These are phyloP conservation scores for Coleophoma cylindrospora DNA, from an alignment of 2,329 filamentous ascomycete genomes.

Conservation along the genomic window DNA sequence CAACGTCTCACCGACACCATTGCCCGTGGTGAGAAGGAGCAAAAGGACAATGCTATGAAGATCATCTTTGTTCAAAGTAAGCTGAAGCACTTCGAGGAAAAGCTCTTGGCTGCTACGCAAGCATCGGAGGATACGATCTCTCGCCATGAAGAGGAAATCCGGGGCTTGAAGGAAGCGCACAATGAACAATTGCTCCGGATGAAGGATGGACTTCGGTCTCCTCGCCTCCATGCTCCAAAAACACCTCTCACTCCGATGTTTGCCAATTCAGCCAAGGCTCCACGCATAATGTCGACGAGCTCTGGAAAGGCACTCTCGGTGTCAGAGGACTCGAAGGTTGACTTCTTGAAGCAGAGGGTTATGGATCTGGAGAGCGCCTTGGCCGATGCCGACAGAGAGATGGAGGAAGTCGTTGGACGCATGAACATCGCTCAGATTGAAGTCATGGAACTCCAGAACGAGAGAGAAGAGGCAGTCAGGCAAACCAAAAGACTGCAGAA, in stretches of 20 bases:
- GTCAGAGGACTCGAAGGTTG: slow-evolving; percentile 68
- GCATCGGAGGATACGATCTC: slow-evolving; percentile 79
- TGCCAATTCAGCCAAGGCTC: slow-evolving; percentile 42
- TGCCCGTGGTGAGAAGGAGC: slow-evolving; percentile 76
- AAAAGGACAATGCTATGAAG: slow-evolving; percentile 71
- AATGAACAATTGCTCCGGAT: slow-evolving; percentile 73
- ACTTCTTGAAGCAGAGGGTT: slow-evolving; percentile 72
- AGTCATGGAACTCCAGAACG: slow-evolving; percentile 71
- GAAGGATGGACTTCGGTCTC: slow-evolving; percentile 46
- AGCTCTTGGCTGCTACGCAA: slow-evolving; percentile 76
- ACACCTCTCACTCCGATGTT: slow-evolving; percentile 60
- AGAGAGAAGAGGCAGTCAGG: slow-evolving; percentile 68
- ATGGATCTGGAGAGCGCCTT: slow-evolving; percentile 81
- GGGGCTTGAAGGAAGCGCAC: slow-evolving; percentile 69
- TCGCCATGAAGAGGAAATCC: slow-evolving; percentile 82
- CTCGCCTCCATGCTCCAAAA: slow-evolving; percentile 48
- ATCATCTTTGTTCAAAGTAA: slow-evolving; percentile 81
- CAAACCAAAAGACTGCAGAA: slow-evolving; percentile 66
- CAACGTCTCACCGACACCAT: slow-evolving; percentile 75
- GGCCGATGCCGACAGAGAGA: slow-evolving; percentile 69
- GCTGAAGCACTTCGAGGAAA: slow-evolving; percentile 78
- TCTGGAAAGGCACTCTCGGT: slow-evolving; percentile 56
- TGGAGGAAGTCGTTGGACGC: slow-evolving; percentile 75
- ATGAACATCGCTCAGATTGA: slow-evolving; percentile 84
- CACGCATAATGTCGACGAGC: slow-evolving; percentile 43